A percentile compares a stretch with the other conserved stretches of the same genome.
phyloP scores from a whole-genome alignment of 2,329 filamentous ascomycete genomes.

The Rhynchosporium secalis region DNA sequence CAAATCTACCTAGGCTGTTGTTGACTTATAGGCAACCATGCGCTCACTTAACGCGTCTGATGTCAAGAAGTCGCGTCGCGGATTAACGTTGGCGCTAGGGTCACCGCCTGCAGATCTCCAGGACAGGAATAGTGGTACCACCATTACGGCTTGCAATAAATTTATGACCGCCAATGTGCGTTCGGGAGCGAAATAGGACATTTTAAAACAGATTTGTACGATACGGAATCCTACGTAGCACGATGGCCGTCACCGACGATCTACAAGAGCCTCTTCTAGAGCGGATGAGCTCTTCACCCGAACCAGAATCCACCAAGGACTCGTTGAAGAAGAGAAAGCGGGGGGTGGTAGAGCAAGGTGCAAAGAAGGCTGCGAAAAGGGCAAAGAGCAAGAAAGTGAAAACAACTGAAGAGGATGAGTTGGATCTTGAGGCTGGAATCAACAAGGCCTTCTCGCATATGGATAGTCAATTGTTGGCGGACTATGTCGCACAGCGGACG shows the following conservation, averaged over 20 bases:
- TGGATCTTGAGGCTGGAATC: conserved; percentile 70
- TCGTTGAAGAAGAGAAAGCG: conserved; percentile 39
- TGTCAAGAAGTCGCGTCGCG: background rate
- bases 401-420: conserved; percentile 54
- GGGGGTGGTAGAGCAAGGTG: conserved; percentile 23
- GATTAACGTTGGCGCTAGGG: conserved; percentile 7
- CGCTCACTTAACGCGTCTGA: background rate
- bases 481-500: conserved; percentile 80
- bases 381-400: conserved; percentile 60
- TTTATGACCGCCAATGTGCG: no score
- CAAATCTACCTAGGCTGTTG: background rate
- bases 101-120: conserved; percentile 13
- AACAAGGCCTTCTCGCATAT: conserved; percentile 80
- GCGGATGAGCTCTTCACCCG: conserved; percentile 27
- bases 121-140: background rate
- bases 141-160: conserved; percentile 4
- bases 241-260: conserved; percentile 33
- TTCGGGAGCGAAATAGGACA: background rate
- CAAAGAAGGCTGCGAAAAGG: conserved; percentile 43
- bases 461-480: conserved; percentile 79
- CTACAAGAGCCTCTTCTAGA: conserved; percentile 39
- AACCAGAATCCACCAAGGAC: conserved; percentile 18
- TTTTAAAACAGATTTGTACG: background rate
- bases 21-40: background rate
- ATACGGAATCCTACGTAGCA: conserved; percentile 2